A percentile compares a stretch with the other conserved stretches of the same genome.
These are phyloP conservation scores for Saccharomycopsis hybrid DNA, from an alignment of 1,139 yeast species.

Conservation along the genomic window DNA sequence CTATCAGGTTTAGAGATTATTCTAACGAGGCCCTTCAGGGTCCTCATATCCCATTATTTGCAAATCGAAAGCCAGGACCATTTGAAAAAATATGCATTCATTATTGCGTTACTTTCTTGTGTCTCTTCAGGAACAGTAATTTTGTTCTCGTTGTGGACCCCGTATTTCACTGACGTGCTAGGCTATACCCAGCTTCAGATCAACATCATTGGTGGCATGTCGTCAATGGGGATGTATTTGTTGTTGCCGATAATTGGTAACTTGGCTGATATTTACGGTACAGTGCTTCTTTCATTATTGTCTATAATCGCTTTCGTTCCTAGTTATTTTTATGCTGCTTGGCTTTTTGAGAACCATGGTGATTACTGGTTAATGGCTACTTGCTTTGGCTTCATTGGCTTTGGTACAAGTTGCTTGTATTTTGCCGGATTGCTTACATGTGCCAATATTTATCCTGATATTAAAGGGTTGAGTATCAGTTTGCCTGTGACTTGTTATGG, in stretches of 20 bases:
- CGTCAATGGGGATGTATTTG: slow-evolving; percentile 78
- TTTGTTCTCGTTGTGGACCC: slow-evolving; percentile 72
- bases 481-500: slow-evolving; percentile 88
- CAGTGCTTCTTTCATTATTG: slow-evolving; percentile 60
- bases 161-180: slow-evolving; percentile 52
- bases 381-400: slow-evolving; percentile 56
- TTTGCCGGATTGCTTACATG: slow-evolving; percentile 76
- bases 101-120: slow-evolving; percentile 40
- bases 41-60: slow-evolving; percentile 5
- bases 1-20: slow-evolving; percentile 18
- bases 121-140: slow-evolving; percentile 76
- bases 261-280: slow-evolving; percentile 79
- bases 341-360: slow-evolving; percentile 27
- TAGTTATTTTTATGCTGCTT: slow-evolving; percentile 53
- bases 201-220: slow-evolving; percentile 69
- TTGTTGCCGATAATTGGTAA: slow-evolving; percentile 81
- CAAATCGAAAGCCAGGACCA: background rate
- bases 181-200: slow-evolving; percentile 65
- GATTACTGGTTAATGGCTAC: slow-evolving; percentile 28
- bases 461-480: slow-evolving; percentile 76
- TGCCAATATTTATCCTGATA: slow-evolving; percentile 71
- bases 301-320: slow-evolving; percentile 66
- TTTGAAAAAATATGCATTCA: slow-evolving; percentile 35
- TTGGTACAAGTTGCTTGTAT: slow-evolving; percentile 76
- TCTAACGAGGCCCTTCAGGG: slow-evolving; percentile 16